Evolutionary conservation across 306 rosid genomes (phyloP).

Genomic region (Styphnolobium japonicum): DNA sequence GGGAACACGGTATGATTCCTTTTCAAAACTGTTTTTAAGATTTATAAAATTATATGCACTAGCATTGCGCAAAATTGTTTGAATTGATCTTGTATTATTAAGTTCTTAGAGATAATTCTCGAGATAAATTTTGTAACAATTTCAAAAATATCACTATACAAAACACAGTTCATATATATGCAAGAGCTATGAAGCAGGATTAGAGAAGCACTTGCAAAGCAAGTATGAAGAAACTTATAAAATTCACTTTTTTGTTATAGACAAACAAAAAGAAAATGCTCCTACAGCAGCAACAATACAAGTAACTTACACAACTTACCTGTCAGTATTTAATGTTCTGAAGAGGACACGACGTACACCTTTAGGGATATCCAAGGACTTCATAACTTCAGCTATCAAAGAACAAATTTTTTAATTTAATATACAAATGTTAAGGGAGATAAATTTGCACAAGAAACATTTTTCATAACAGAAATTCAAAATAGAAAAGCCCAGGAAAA

Average conservation of each 20-base stretch:
- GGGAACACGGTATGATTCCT: not conserved
- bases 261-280: slow-evolving; percentile 6
- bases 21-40: not conserved
- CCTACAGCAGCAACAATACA: not conserved
- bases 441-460: not conserved
- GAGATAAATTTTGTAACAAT: not conserved
- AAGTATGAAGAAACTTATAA: not conserved
- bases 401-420: not conserved
- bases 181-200: not conserved
- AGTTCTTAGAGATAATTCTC: not conserved
- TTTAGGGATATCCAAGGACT: slow-evolving; percentile 66
- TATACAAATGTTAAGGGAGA: not conserved
- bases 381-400: slow-evolving; percentile 80
- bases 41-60: not conserved
- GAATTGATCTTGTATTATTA: not conserved
- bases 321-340: slow-evolving; percentile 85
- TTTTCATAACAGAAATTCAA: not conserved
- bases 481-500: not conserved
- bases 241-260: not conserved
- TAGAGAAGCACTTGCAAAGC: not conserved
- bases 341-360: slow-evolving; percentile 82
- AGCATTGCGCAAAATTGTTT: not conserved
- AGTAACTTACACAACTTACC: slow-evolving; percentile 36
- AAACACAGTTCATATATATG: not conserved
- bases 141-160: not conserved